Percentiles rank a stretch among this genome's conserved stretches.
Evolutionary conservation across 768 basidiomycete genomes (phyloP).

Genomic region (Boletus insuetus): DNA sequence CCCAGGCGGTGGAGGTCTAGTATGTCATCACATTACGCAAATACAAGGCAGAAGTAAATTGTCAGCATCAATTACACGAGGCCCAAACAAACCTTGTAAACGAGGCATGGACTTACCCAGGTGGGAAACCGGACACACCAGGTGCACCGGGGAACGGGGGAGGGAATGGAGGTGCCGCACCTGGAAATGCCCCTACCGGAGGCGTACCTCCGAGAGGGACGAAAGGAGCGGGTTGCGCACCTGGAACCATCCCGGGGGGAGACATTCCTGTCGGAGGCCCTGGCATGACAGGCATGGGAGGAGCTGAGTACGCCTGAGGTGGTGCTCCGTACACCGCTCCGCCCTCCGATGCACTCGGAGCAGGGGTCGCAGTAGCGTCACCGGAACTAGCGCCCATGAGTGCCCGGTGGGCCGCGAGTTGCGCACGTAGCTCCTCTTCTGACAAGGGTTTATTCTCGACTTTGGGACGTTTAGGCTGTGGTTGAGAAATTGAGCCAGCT

Average conservation of each 20-base stretch:
- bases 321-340: constrained; percentile 71
- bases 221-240: constrained; percentile 43
- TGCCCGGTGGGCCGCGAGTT: constrained; percentile 86
- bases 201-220: constrained; percentile 36
- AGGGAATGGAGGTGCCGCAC: constrained; percentile 36
- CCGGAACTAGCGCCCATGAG: constrained; percentile 71
- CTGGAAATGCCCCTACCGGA: constrained; percentile 39
- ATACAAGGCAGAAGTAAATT: constrained; percentile 9
- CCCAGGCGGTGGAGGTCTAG: constrained; percentile 52
- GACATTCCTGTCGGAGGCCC: constrained; percentile 30
- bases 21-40: constrained; percentile 8
- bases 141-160: constrained; percentile 44
- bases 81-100: constrained; percentile 13
- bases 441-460: constrained; percentile 72
- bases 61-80: constrained; percentile 20
- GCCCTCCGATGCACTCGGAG: constrained; percentile 37
- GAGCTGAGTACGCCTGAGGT: constrained; percentile 62
- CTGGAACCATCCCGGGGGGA: constrained; percentile 41
- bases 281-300: constrained; percentile 35
- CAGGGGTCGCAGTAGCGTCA: constrained; percentile 30
- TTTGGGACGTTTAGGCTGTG: constrained; percentile 78
- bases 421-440: constrained; percentile 80
- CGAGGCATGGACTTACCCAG: constrained; percentile 43
- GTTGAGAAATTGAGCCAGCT: constrained; percentile 78
- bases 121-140: constrained; percentile 51